phyloP scores from a whole-genome alignment of 2,329 filamentous ascomycete species.

The Epichloe elymi region DNA sequence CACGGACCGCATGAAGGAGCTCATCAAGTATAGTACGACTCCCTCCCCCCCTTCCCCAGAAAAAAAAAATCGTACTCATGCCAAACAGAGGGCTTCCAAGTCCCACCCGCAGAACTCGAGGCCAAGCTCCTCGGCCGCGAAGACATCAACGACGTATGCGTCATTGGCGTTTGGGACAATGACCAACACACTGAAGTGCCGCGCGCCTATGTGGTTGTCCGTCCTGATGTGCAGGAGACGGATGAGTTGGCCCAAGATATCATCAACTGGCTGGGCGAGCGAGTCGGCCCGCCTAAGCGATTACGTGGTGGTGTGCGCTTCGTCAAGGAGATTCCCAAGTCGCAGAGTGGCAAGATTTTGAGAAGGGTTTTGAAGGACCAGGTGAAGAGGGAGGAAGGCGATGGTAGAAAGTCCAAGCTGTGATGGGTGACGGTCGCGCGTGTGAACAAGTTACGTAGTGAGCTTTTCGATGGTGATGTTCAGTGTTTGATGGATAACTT shows the following conservation, averaged over 20 bases:
- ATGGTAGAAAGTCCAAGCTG: conserved; percentile 20
- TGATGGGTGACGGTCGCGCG: conserved; percentile 10
- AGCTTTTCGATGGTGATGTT: not conserved
- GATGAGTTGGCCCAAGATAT: conserved; percentile 23
- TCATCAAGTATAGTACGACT: conserved; percentile 39
- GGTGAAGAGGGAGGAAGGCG: conserved; percentile 23
- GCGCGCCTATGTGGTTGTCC: conserved; percentile 28
- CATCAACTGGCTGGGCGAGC: conserved; percentile 31
- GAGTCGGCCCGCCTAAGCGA: conserved; percentile 53
- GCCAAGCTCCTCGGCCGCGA: conserved; percentile 30
- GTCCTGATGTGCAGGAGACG: conserved; percentile 21
- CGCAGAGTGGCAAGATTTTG: conserved; percentile 39
- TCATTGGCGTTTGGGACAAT: conserved; percentile 47
- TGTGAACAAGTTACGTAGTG: not conserved
- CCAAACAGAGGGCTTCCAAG: conserved; percentile 47
- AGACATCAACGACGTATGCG: conserved; percentile 45
- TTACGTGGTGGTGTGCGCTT: conserved; percentile 60
- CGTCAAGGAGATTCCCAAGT: conserved; percentile 57
- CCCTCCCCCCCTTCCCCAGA: fast-evolving
- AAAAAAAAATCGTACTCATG: conserved; percentile 23
- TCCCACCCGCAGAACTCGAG: conserved; percentile 54
- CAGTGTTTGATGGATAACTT: not conserved
- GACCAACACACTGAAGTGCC: conserved; percentile 55
- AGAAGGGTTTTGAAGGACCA: conserved; percentile 34
- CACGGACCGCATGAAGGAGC: conserved; percentile 71